phyloP scores from a whole-genome alignment of 768 basidiomycete genomes.

The Mycena filopes region DNA sequence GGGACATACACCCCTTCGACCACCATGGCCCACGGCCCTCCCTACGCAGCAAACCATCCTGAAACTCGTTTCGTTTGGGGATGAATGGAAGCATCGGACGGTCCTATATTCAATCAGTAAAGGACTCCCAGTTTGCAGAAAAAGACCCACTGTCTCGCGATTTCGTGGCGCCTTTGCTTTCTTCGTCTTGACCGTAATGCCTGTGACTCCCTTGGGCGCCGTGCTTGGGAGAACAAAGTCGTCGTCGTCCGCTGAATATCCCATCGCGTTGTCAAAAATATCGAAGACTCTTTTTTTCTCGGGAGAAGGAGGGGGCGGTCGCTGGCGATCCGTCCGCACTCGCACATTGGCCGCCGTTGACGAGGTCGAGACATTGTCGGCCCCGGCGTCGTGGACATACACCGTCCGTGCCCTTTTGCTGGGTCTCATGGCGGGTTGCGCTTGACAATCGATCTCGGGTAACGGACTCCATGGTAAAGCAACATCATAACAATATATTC shows the following conservation, averaged over 20 bases:
- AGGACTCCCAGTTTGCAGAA: not conserved
- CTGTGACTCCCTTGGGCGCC: not conserved
- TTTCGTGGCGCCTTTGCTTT: not conserved
- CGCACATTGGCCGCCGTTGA: not conserved
- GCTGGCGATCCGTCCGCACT: not conserved
- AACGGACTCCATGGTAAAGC: no score
- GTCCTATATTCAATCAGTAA: slow-evolving; percentile 1
- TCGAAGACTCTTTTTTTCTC: not conserved
- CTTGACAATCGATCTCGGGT: no score
- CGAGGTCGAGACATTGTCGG: not conserved
- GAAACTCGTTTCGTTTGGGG: slow-evolving; percentile 13
- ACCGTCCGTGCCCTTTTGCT: not conserved
- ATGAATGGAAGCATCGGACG: slow-evolving; percentile 2
- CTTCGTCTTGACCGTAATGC: slow-evolving; percentile 1
- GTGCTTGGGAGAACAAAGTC: not conserved
- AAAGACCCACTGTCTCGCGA: not conserved
- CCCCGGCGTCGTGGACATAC: not conserved
- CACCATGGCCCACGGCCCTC: slow-evolving; percentile 33
- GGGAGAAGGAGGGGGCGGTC: not conserved
- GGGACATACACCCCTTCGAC: slow-evolving; percentile 21
- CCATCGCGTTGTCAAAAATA: slow-evolving; percentile 7
- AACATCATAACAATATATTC: no score
- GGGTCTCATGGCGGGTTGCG: no score
- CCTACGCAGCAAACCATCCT: slow-evolving; percentile 26
- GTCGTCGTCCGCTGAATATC: not conserved